Evolutionary conservation across 2,329 filamentous ascomycete species (phyloP).

Genomic region (Fusarium sp.): DNA sequence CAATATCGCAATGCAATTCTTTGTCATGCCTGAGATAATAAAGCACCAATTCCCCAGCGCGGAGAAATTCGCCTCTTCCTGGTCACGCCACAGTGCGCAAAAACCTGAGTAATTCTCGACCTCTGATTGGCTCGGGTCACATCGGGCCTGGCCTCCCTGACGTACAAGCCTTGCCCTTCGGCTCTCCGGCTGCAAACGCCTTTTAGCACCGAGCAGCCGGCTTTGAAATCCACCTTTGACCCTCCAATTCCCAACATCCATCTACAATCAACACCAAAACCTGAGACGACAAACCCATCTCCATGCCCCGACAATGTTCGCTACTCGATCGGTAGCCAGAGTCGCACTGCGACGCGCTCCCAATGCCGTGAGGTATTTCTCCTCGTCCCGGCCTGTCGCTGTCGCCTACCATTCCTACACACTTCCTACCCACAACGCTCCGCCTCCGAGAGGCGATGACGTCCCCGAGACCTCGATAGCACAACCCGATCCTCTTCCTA

Average conservation of each 20-base stretch:
- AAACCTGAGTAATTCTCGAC: constrained; percentile 47
- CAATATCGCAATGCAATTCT: not conserved
- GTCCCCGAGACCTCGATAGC: constrained; percentile 62
- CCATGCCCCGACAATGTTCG: constrained; percentile 57
- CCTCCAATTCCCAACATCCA: constrained; percentile 14
- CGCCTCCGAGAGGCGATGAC: constrained; percentile 56
- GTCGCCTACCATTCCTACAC: constrained; percentile 65
- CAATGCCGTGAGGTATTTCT: constrained; percentile 57
- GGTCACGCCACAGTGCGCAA: constrained; percentile 27
- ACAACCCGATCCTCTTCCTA: constrained; percentile 58
- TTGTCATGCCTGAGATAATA: not conserved
- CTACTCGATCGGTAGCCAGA: constrained; percentile 55
- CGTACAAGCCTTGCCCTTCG: constrained; percentile 38
- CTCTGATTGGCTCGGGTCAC: constrained; percentile 54
- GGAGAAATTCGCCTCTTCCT: not conserved
- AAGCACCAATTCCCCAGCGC: not conserved
- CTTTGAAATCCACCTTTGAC: constrained; percentile 40
- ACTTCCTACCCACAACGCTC: constrained; percentile 57
- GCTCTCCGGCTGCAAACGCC: constrained; percentile 47
- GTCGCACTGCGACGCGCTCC: constrained; percentile 55
- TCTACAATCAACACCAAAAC: constrained; percentile 8
- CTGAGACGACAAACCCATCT: not conserved
- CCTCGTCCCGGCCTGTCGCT: constrained; percentile 48
- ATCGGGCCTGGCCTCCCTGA: constrained; percentile 46
- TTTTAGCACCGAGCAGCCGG: constrained; percentile 45